Evolutionary conservation across 306 rosid genomes (phyloP), one percentile per base, ranked within the genome.

Genomic region (Vigna unguiculata): DNA sequence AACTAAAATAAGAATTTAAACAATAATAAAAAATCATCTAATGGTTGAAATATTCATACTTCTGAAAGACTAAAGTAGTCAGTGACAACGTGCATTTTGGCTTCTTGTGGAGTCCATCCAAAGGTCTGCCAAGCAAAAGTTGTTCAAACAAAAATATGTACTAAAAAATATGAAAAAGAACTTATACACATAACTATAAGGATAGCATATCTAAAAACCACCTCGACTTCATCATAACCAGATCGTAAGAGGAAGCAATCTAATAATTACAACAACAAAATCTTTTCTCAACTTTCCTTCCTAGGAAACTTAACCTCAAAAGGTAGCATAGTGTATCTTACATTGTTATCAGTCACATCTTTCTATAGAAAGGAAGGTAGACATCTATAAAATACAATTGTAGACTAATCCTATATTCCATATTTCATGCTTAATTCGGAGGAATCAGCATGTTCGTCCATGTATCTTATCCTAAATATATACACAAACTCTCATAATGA

Each of bases 51-150:
- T 63, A 54, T 40, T 17, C 88, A 71, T 85, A 92, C 98, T 89
- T 95, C 98, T 65, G 95, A 81, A 32, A 80, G 82, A 85, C 87
- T 92, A 90, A 95, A 95, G 76, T 89, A 95, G 85, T 90, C 96
- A 2, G 86, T 66, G 82, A 95, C 91, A 93, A 92, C 84, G 78
- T 95, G 98, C 86, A 95, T 69, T 69, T 86, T 81, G 77, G 97
- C 97, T 85, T 92, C 97, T 76, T 88, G 91, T 57, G 86, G 78
- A 62, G 89, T 86, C 99, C 99, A 92, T 74, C 99, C 99, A 85
- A 89, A 92, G 64, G 82, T 83, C 99, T 95, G 90, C n/a, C 72
- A 60, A 78, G 60, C 45, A 75, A 84, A 51, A 46, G 75, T 65
- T 28, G 51, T 68, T 74, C 52, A 80, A 73, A 58, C 66, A 81